Conservation (phyloP, 2,329 filamentous ascomycete species). For the Calcarisporium arbuscula region DNA sequence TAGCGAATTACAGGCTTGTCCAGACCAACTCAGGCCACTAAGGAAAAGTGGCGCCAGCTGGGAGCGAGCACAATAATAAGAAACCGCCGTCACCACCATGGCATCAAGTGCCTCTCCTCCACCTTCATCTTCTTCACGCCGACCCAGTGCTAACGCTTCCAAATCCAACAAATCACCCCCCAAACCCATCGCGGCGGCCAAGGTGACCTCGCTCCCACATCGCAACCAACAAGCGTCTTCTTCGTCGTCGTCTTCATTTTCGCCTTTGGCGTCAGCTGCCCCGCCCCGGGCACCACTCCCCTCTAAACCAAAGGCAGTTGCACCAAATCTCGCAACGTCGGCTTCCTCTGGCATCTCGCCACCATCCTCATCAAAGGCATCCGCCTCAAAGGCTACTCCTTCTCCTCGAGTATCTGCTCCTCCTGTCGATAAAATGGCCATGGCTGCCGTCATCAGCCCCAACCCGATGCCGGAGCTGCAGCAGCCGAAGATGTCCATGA, state of each 20-base stretch:
- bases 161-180: no score
- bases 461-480: constrained; percentile 32
- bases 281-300: constrained; percentile 23
- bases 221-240: no score
- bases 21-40: no score
- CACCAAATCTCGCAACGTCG: background rate
- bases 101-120: no score
- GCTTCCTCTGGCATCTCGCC: constrained; percentile 11
- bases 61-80: no score
- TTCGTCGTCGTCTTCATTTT: background rate
- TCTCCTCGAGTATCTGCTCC: constrained; percentile 26
- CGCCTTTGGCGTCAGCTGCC: constrained; percentile 11
- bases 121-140: no score
- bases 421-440: constrained; percentile 37
- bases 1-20: no score
- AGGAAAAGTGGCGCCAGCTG: no score
- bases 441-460: constrained; percentile 41
- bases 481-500: constrained; percentile 52
- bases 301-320: constrained; percentile 19
- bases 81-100: no score
- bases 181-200: no score
- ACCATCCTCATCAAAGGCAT: constrained; percentile 24
- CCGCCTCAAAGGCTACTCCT: constrained; percentile 11
- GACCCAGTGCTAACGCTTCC: no score
- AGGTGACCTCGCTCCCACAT: no score